Conservation (phyloP, 495 filamentous ascomycete species). For the Neurospora sp. region DNA sequence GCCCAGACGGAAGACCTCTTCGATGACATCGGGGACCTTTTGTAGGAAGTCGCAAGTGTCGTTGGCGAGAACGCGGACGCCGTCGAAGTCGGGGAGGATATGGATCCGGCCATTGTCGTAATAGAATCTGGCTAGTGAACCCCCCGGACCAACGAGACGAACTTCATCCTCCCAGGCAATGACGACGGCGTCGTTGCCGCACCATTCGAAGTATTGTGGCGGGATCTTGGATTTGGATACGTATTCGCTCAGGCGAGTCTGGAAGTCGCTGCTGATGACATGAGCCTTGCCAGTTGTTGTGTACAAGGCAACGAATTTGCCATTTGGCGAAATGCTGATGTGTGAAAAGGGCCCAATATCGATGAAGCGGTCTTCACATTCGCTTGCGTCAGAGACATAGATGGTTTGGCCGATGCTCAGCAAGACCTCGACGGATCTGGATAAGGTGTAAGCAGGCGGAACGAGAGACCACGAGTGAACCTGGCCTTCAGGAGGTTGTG, state of each 20-base stretch:
- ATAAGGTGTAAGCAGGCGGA: conserved; percentile 79
- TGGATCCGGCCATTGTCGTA: conserved; percentile 81
- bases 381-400: conserved; percentile 74
- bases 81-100: conserved; percentile 83
- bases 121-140: conserved; percentile 69
- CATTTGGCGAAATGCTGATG: conserved; percentile 81
- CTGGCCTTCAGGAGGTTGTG: conserved; percentile 62
- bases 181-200: conserved; percentile 88
- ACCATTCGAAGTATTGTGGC: conserved; percentile 88
- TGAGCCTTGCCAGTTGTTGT: conserved; percentile 78
- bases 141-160: conserved; percentile 83
- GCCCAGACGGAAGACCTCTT: conserved; percentile 80
- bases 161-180: conserved; percentile 97
- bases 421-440: conserved; percentile 90
- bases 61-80: conserved; percentile 76
- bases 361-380: conserved; percentile 81
- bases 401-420: conserved; percentile 79
- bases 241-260: conserved; percentile 83
- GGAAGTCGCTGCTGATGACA: conserved; percentile 91
- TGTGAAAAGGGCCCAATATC: conserved; percentile 89
- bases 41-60: conserved; percentile 93
- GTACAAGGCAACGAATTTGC: conserved; percentile 77
- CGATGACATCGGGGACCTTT: conserved; percentile 78
- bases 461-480: conserved; percentile 87
- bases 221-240: conserved; percentile 76